Base-by-base conservation (phyloP, 768 basidiomycete species). In the Phlebiopsis gigantea region DNA sequence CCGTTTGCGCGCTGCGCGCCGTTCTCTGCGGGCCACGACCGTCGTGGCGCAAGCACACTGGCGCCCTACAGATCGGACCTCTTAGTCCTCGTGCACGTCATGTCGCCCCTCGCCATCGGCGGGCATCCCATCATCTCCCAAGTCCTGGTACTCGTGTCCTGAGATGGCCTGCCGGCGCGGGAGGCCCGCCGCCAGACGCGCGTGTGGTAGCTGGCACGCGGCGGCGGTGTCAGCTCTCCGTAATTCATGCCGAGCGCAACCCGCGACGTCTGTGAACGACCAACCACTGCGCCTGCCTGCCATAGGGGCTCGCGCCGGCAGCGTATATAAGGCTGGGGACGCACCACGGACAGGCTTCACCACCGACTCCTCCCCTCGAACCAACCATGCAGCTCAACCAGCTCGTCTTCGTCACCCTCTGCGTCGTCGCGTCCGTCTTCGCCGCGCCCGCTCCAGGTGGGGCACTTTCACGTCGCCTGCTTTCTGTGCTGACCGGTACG, bases 321-420 rank as follows among this genome's bases (percentile, higher is more conserved):
- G 34, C 34, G 8, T 39, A 39, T 39, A 39, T 39, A 39, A 39
- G 17, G 12, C 34, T 10, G 12, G 34, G 2, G 34, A 3, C 8
- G 4, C 17, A 17, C 34, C 17, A 17, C 2, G 8, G 34, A 39
- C 34, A 17, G 17, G 34, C 34, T n/a, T 39, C 34, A 45, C 3
- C 44, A 25, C 21, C n/a, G 21, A 45, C 44, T n/a, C n/a, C 44
- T 3, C 43, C 24, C 12, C 19, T 25, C 19, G 24, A 9, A 39
- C 15, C 24, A 49, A n/a, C 9, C n/a, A 52, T 52, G 50, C 50
- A 39, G 31, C 21, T 52, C 50, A 39, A 41, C 29, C 50, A 30
- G 15, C 12, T 34, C 19, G 21, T 52, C 15, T 21, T 52, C 30
- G 29, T 52, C 31, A 29, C 50, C 50, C 21, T 52, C 21, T 52